Base-by-base conservation (phyloP, 176 grass and related monocot genomes). In the Eleusine indica region DNA sequence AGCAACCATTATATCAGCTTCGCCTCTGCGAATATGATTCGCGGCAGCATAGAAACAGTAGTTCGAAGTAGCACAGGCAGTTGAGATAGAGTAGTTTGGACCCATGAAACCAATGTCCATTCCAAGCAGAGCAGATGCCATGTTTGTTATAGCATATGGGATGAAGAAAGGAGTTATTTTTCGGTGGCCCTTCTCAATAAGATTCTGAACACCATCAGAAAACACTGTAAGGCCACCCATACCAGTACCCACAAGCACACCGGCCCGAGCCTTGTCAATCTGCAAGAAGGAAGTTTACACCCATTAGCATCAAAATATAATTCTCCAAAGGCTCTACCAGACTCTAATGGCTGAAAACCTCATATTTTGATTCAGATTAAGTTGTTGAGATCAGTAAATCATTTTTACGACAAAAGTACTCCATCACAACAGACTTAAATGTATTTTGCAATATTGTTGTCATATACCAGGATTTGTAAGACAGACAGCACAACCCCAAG, bases 81-180 rank as follows among this genome's bases (percentile, higher is more conserved):
- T 99, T 68, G 97, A 99, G 80, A 99, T 94, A 21, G 97, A 99
- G 75, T 99, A 99, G 52, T 96, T 94, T 75, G 97, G 87, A 85
- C 97, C 97, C 97, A 99, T 99, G 88, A 99, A 99, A 19, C 93
- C 97, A 78, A 99, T 83, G 63, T 99, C 97, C 91, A 96, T 99
- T 28, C 83, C 97, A 82, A 99, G 93, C 77, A 99, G 63, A 6
- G 97, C 97, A 69, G 97, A 94, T 71, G 75, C 97, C 97, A 96
- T 99, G 83, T 99, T 99, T 57, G 97, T 99, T 82, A 99, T 99
- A 19, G 93, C 81, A 83, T 99, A 99, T 8, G 97, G 97, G 62
- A 99, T 99, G 84, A 99, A 99, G 71, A 99, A 99, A 67, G 97
- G 97, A 74, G 89, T 94, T 25, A 99, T 99, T 86, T 99, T 99